Conservation (phyloP, 495 filamentous ascomycete species). For the Aspergillus haitiensis region DNA sequence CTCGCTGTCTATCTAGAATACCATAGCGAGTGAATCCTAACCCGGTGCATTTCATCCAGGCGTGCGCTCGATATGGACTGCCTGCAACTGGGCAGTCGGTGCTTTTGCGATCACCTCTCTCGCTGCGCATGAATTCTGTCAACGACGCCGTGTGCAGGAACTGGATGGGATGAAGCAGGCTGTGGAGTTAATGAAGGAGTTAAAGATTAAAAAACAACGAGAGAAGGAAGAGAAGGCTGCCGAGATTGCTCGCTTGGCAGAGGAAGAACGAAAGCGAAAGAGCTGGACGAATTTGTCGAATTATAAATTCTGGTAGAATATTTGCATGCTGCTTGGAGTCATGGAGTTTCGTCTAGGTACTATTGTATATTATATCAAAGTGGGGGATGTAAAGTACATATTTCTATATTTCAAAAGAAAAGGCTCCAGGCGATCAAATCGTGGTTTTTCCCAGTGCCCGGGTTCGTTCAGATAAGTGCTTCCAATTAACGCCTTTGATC, state of each 20-base stretch:
- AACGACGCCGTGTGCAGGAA: constrained; percentile 67
- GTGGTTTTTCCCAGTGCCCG: constrained; percentile 2
- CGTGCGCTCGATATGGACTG: constrained; percentile 47
- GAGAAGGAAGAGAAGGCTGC: constrained; percentile 61
- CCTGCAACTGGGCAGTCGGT: constrained; percentile 84
- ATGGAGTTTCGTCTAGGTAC: constrained; percentile 36
- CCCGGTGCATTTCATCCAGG: constrained; percentile 29
- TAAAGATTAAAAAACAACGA: constrained; percentile 66
- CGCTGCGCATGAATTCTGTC: constrained; percentile 77
- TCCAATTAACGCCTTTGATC: constrained; percentile 18
- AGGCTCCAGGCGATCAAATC: constrained; percentile 14
- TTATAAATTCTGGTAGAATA: constrained; percentile 51
- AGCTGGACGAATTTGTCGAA: constrained; percentile 53
- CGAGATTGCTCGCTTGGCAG: constrained; percentile 40
- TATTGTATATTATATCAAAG: constrained; percentile 36
- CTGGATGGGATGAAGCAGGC: constrained; percentile 74
- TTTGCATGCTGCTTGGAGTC: constrained; percentile 35
- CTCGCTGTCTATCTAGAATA: background rate
- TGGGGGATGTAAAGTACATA: constrained; percentile 28
- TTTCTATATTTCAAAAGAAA: constrained; percentile 15
- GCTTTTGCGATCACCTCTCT: constrained; percentile 64
- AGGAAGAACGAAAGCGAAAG: constrained; percentile 53
- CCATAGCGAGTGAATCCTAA: constrained; percentile 11
- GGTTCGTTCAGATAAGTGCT: constrained; percentile 10
- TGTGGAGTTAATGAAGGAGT: constrained; percentile 74